These are phyloP conservation scores for Lenzites betulinus DNA, from an alignment of 768 basidiomycete genomes.

Conservation along the genomic window DNA sequence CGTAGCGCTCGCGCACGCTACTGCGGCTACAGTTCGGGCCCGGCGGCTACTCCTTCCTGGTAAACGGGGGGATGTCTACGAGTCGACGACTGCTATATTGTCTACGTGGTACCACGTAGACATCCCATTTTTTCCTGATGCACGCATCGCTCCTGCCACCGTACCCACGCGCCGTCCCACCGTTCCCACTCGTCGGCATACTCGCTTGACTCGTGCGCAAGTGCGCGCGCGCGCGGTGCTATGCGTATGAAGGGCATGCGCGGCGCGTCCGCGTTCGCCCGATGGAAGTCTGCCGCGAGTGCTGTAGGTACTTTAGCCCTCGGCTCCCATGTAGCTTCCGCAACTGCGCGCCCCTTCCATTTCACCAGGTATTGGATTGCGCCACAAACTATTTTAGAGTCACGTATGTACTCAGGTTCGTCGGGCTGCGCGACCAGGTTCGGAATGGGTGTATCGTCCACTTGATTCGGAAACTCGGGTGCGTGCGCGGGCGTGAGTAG, in stretches of 20 bases:
- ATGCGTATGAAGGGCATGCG: neutral
- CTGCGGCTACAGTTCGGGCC: too few relatives aligned
- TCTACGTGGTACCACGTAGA: neutral
- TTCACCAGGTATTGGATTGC: slow-evolving; percentile 29
- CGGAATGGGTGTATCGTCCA: slow-evolving; percentile 1
- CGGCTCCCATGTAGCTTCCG: slow-evolving; percentile 16
- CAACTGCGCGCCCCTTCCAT: slow-evolving; percentile 28
- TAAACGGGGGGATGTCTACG: neutral
- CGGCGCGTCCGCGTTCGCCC: neutral
- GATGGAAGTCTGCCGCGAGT: neutral
- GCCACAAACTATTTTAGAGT: slow-evolving; percentile 8
- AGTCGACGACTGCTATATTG: neutral
- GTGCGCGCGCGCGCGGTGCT: too few relatives aligned
- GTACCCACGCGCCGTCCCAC: too few relatives aligned
- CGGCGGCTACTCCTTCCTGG: too few relatives aligned
- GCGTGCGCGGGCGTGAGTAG: slow-evolving; percentile 16
- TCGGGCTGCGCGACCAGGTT: slow-evolving; percentile 9
- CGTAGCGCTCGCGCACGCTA: neutral
- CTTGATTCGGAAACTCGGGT: slow-evolving; percentile 9
- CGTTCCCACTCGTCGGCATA: too few relatives aligned
- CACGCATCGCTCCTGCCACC: too few relatives aligned
- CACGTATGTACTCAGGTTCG: slow-evolving; percentile 26
- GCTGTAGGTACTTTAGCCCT: neutral
- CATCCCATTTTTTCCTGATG: neutral
- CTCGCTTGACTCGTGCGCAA: too few relatives aligned